Percentiles rank a stretch among this genome's conserved stretches.
These are phyloP conservation scores for Cymbidium sinense DNA, from an alignment of 106 monocot genomes.

Conservation along the genomic window DNA sequence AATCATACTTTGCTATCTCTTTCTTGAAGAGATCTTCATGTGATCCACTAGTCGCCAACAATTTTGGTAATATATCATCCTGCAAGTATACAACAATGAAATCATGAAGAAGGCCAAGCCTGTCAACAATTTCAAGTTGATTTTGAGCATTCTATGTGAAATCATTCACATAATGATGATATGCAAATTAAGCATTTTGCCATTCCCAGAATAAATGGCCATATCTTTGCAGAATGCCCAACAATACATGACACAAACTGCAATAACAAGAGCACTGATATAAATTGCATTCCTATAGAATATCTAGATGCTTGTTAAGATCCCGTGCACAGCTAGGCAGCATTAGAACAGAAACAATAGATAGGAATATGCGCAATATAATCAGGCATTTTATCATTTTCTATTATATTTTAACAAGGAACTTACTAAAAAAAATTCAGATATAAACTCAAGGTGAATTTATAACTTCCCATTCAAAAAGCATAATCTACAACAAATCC, in stretches of 20 bases:
- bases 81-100: conserved; percentile 12
- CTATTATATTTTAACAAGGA: background rate
- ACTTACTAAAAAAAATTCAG: background rate
- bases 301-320: background rate
- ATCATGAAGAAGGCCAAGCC: background rate
- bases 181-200: background rate
- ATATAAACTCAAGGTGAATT: background rate
- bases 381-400: background rate
- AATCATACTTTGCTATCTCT: conserved; percentile 82
- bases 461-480: background rate
- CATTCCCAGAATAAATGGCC: background rate
- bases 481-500: background rate
- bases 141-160: conserved; percentile 3
- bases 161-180: background rate
- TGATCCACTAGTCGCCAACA: conserved; percentile 75
- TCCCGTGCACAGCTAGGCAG: background rate
- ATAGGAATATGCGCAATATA: background rate
- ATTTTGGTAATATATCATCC: conserved; percentile 91
- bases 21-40: conserved; percentile 81
- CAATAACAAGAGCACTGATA: background rate
- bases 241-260: background rate
- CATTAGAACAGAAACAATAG: background rate
- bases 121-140: background rate
- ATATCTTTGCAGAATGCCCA: background rate
- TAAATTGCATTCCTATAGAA: background rate